Percentiles rank a stretch among this genome's conserved stretches.
Conservation (phyloP, 305 asterid species). For the Fraxinus ornus region DNA sequence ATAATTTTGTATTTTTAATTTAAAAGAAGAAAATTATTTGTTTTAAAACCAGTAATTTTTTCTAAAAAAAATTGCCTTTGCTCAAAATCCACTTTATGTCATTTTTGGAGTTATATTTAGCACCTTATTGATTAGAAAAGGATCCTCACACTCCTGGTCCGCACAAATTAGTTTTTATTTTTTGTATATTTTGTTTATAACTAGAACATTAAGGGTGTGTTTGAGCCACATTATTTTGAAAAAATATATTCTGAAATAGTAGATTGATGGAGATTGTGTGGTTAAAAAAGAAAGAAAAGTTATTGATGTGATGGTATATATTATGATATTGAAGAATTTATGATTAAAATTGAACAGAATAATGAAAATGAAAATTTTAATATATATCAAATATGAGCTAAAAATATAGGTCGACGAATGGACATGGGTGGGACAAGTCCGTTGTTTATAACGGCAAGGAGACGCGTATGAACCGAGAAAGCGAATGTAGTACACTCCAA, state of each 20-base stretch:
- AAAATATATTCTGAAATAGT: too few relatives aligned
- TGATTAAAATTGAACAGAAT: too few relatives aligned
- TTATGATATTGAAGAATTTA: too few relatives aligned
- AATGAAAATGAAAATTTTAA: too few relatives aligned
- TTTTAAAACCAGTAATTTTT: too few relatives aligned
- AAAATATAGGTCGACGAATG: neutral
- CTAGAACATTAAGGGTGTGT: neutral
- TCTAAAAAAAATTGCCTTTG: neutral
- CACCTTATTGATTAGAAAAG: neutral
- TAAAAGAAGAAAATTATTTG: too few relatives aligned
- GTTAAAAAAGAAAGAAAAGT: too few relatives aligned
- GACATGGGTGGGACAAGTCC: neutral
- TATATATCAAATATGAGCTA: too few relatives aligned
- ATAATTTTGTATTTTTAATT: neutral
- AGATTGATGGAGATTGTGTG: too few relatives aligned
- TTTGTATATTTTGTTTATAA: neutral
- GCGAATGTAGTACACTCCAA: neutral
- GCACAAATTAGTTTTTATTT: neutral
- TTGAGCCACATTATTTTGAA: too few relatives aligned
- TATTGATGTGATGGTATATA: too few relatives aligned
- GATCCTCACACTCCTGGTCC: neutral
- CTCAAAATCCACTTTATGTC: neutral
- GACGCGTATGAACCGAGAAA: neutral
- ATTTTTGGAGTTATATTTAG: neutral
- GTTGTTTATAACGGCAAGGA: neutral